These are phyloP conservation scores for Pseudocercospora vitis DNA, from an alignment of 2,329 filamentous ascomycete species.

Conservation along the genomic window DNA sequence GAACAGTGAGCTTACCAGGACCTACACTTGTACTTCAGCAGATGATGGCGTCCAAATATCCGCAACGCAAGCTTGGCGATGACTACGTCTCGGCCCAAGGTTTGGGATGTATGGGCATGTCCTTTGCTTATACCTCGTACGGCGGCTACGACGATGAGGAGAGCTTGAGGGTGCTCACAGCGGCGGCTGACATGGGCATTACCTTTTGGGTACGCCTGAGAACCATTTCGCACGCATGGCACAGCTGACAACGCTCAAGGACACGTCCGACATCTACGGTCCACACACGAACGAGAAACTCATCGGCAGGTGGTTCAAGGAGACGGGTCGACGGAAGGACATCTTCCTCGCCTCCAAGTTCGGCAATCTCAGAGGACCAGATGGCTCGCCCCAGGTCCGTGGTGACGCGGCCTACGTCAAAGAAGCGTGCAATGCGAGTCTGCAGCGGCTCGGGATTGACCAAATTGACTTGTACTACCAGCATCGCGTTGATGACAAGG, in stretches of 20 bases:
- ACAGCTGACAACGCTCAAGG: slow-evolving; percentile 1
- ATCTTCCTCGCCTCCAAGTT: slow-evolving; percentile 48
- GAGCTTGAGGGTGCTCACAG: slow-evolving; percentile 31
- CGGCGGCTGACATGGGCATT: slow-evolving; percentile 32
- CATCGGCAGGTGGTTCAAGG: slow-evolving; percentile 44
- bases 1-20: too few species aligned
- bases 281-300: slow-evolving; percentile 36
- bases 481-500: slow-evolving; percentile 46
- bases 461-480: slow-evolving; percentile 48
- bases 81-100: slow-evolving; percentile 37
- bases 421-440: slow-evolving; percentile 39
- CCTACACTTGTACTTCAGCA: not conserved
- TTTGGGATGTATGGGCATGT: slow-evolving; percentile 41
- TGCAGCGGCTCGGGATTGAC: slow-evolving; percentile 41
- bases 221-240: not conserved
- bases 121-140: slow-evolving; percentile 37
- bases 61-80: slow-evolving; percentile 45
- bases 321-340: slow-evolving; percentile 41
- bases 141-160: slow-evolving; percentile 34
- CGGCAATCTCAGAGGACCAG: slow-evolving; percentile 28
- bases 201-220: slow-evolving; percentile 26
- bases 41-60: slow-evolving; percentile 34
- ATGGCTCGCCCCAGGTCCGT: slow-evolving; percentile 30
- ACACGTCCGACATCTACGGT: slow-evolving; percentile 35
- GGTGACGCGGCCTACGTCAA: slow-evolving; percentile 43